A percentile compares a stretch with the other conserved stretches of the same genome.
phyloP scores from a whole-genome alignment of 768 basidiomycete genomes.

The Suillus alpinus region DNA sequence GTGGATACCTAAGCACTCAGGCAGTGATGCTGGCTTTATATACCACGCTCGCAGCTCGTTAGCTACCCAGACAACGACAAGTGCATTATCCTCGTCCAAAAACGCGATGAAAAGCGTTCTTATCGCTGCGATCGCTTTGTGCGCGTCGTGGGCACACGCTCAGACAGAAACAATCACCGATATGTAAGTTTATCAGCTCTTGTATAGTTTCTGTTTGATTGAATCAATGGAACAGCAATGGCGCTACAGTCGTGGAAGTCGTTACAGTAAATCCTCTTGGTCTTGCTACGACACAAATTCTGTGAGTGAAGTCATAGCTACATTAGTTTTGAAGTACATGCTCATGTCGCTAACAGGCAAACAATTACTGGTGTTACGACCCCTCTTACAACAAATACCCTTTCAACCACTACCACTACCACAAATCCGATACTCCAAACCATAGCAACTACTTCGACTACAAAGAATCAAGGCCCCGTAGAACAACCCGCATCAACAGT shows the following conservation, averaged over 20 bases:
- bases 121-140: constrained; percentile 17
- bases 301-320: constrained; percentile 34
- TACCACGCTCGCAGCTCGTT: neutral
- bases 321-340: neutral
- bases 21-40: neutral
- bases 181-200: constrained; percentile 35
- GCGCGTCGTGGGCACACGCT: constrained; percentile 26
- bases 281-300: constrained; percentile 36
- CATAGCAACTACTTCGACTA: constrained; percentile 16
- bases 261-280: constrained; percentile 41
- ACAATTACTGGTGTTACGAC: constrained; percentile 13
- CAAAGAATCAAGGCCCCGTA: constrained; percentile 47
- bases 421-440: constrained; percentile 11
- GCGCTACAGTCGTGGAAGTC: constrained; percentile 51
- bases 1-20: neutral
- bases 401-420: constrained; percentile 10
- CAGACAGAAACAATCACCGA: constrained; percentile 51
- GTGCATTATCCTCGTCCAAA: constrained; percentile 7
- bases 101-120: constrained; percentile 17
- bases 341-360: constrained; percentile 11
- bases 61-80: constrained; percentile 1
- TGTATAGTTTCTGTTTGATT: neutral
- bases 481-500: constrained; percentile 46
- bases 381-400: constrained; percentile 18
- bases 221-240: constrained; percentile 34